Evolutionary conservation across 805 yeast species (phyloP), one percentile per base, ranked within the genome.

Genomic region (Myxozyma kluyveri): DNA sequence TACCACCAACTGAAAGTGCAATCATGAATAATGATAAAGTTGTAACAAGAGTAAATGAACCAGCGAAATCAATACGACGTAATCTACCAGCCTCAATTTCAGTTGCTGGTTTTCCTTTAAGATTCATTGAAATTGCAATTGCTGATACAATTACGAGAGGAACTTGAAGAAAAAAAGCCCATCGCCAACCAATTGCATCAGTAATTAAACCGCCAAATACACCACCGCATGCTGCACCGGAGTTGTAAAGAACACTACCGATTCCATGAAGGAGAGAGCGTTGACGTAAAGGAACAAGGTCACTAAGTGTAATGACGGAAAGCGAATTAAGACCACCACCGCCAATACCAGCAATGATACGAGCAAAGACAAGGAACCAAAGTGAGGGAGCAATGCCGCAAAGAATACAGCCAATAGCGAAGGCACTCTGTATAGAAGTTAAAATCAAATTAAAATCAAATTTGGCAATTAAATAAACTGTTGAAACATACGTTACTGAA

Each of bases 321-420:
- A 88, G 71, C 0, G 90, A 77, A 48, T 83, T 81, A 63, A 88
- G 79, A 0, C 96, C 96, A 6, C 95, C 93, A n/a, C 95, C 96
- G 12, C 96, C 96, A 49, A 86, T 77, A 17, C 96, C 96, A 22
- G 95, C 83, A 46, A 88, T 73, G 56, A 87, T 82, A 60, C 95
- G 74, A 0, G 64, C 65, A 40, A 52, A 51, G n/a, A 62, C 59
- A 3, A 62, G 56, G 55, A 85, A 56, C 60, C 60, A 54, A 9
- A 56, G 10, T 3, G 49, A 49, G 7, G 58, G 55, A 4, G 62
- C 57, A n/a, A 55, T 22, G 0, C 86, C 90, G 53, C 81, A 77
- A 23, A 78, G 51, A n/a, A 73, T 57, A 63, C 82, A 78, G 18
- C 83, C 60, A 27, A 54, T 27, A 2, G 60, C 60, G 61, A 79